phyloP scores from a whole-genome alignment of 306 rosid species.

The Clitoria ternatea region DNA sequence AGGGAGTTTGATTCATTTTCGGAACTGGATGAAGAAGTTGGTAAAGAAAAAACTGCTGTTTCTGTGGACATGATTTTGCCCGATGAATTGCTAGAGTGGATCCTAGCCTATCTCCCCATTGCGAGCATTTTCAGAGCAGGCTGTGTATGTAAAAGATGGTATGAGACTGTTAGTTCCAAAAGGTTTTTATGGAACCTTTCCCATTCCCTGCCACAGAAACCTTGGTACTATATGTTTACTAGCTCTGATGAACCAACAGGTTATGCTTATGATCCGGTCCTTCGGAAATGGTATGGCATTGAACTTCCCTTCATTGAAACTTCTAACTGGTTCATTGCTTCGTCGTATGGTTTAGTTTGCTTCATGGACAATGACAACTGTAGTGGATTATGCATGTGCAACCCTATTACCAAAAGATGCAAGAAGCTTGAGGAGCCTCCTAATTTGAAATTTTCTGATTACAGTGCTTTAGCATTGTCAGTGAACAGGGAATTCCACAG shows the following conservation, averaged over 20 bases:
- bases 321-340: slow-evolving; percentile 63
- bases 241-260: slow-evolving; percentile 70
- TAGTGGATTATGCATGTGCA: slow-evolving; percentile 63
- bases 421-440: slow-evolving; percentile 68
- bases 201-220: slow-evolving; percentile 53
- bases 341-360: slow-evolving; percentile 79
- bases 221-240: slow-evolving; percentile 97
- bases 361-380: slow-evolving; percentile 79
- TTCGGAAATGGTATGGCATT: slow-evolving; percentile 84
- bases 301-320: slow-evolving; percentile 67
- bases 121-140: slow-evolving; percentile 86
- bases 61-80: slow-evolving; percentile 66
- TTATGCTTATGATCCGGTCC: slow-evolving; percentile 68
- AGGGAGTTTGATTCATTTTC: slow-evolving; percentile 48
- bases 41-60: slow-evolving; percentile 47
- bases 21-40: slow-evolving; percentile 56
- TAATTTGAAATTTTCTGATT: slow-evolving; percentile 60
- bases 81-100: slow-evolving; percentile 83
- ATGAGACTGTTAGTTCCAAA: slow-evolving; percentile 60
- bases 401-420: slow-evolving; percentile 59
- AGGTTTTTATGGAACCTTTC: slow-evolving; percentile 72
- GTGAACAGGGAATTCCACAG: slow-evolving; percentile 45
- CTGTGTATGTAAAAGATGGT: slow-evolving; percentile 83
- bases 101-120: slow-evolving; percentile 72
- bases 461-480: slow-evolving; percentile 74